These are phyloP conservation scores for Xylaria cubensis DNA, from an alignment of 495 filamentous ascomycete species.

Conservation along the genomic window DNA sequence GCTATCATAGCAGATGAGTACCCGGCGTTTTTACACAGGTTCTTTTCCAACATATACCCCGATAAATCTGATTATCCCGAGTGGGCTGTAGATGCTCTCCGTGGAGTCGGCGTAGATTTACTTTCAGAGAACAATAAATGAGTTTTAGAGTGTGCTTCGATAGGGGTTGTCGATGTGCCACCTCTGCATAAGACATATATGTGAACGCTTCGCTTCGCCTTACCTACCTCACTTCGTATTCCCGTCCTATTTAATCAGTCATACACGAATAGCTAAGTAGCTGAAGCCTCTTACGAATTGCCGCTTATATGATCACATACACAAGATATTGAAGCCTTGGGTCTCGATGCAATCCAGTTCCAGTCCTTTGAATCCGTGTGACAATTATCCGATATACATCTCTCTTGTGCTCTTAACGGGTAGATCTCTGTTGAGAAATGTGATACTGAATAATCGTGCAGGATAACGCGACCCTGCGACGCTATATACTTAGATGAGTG, in stretches of 20 bases:
- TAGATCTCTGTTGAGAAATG: neutral
- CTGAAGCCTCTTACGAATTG: too few species aligned
- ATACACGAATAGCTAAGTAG: too few species aligned
- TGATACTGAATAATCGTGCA: neutral
- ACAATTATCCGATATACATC: neutral
- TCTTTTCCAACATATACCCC: slow-evolving; percentile 75
- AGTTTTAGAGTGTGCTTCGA: neutral
- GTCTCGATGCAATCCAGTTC: too few species aligned
- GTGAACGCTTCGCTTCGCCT: too few species aligned
- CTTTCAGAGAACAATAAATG: slow-evolving; percentile 31
- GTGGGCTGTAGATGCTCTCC: slow-evolving; percentile 88
- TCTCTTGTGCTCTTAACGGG: neutral
- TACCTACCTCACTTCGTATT: too few species aligned
- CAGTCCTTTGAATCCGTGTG: too few species aligned
- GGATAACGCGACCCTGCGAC: neutral
- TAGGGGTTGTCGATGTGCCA: neutral
- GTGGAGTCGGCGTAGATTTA: slow-evolving; percentile 84
- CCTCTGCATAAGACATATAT: too few species aligned
- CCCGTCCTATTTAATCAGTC: too few species aligned
- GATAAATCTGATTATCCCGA: slow-evolving; percentile 72
- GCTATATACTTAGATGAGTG: neutral
- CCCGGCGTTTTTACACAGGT: slow-evolving; percentile 77
- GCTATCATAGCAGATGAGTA: slow-evolving; percentile 85
- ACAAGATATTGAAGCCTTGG: too few species aligned
- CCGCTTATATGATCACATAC: too few species aligned